Percentiles rank a stretch among this genome's conserved stretches.
These are phyloP conservation scores for Kodamaea derodonti DNA, from an alignment of 1,139 yeast species.

Conservation along the genomic window DNA sequence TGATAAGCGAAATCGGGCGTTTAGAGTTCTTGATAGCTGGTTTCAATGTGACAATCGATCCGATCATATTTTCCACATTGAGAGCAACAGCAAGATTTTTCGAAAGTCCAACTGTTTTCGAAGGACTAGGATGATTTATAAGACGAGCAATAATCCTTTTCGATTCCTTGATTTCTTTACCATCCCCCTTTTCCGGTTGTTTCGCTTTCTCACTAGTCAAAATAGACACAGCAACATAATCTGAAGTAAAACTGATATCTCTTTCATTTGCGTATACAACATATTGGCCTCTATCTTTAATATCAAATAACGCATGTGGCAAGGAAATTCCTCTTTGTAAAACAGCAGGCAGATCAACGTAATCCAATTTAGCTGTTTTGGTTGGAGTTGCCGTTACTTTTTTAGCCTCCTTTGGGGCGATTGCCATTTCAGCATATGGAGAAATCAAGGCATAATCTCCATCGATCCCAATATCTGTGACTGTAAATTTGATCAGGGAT, in stretches of 20 bases:
- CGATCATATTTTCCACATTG: conserved; percentile 47
- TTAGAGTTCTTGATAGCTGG: conserved; percentile 42
- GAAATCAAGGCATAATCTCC: conserved; percentile 55
- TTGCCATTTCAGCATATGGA: conserved; percentile 73
- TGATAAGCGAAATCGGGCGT: conserved; percentile 37
- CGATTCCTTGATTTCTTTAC: conserved; percentile 28
- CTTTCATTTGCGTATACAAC: conserved; percentile 29
- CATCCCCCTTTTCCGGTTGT: conserved; percentile 7
- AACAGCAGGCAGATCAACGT: conserved; percentile 32
- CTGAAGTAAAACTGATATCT: conserved; percentile 21
- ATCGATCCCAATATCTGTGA: conserved; percentile 53
- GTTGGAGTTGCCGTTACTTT: conserved; percentile 20
- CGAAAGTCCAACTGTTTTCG: conserved; percentile 55
- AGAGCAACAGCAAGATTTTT: conserved; percentile 55
- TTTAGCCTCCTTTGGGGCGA: conserved; percentile 70
- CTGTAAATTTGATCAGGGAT: conserved; percentile 59
- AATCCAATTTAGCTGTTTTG: conserved; percentile 23
- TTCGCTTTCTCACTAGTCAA: conserved; percentile 50
- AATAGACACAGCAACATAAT: conserved; percentile 57
- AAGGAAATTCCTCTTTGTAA: conserved; percentile 54
- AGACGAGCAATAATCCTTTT: conserved; percentile 54
- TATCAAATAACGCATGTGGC: conserved; percentile 42
- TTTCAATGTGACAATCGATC: conserved; percentile 53
- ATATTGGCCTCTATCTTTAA: conserved; percentile 16
- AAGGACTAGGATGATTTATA: conserved; percentile 37